Evolutionary conservation across 148 eudicot genomes (phyloP), one percentile per base, ranked within the genome.

Genomic region (Linanthus parryae): DNA sequence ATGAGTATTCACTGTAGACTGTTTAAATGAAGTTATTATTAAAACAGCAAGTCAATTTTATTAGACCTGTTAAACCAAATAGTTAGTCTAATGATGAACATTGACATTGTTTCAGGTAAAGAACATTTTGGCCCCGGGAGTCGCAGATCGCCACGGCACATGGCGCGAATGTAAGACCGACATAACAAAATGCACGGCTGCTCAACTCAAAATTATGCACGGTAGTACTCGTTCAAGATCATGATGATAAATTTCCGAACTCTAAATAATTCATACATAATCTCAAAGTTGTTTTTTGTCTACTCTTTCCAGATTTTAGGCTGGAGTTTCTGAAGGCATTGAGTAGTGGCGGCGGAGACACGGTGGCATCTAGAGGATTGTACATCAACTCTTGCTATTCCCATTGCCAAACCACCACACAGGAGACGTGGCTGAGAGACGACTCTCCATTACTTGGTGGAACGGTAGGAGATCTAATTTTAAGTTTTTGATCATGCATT

Each of bases 361-460:
- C 46, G 44, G 68, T 80, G 22, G 18, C 79, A 39, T 72, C 94
- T 0, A 74, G 70, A 64, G 96, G 94, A 38, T 27, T 78, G 52
- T 88, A 72, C 51, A 74, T 88, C 55, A 81, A 88, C 72, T 81
- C 94, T 30, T 88, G 96, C 67, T 84, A 81, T 54, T 72, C 84
- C 11, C 96, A 88, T 55, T 88, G 96, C 78, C 96, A 88, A 71
- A 73, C 94, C n/a, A 94, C 72, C 68, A 62, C 60, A 43, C 94
- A 88, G 44, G 94, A 70, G 62, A 76, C 89, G 50, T 88, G 96
- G 96, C 62, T 84, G 7, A 66, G 73, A 61, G 53, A 26, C 18
- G 66, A 68, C 59, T 81, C 96, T 39, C 86, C 94, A 0, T 22
- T 51, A 47, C 56, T 88, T 39, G 50, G 50, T 48, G 58, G 68